phyloP scores from a whole-genome alignment of 2,329 filamentous ascomycete species.

The Aquanectria penicillioides region DNA sequence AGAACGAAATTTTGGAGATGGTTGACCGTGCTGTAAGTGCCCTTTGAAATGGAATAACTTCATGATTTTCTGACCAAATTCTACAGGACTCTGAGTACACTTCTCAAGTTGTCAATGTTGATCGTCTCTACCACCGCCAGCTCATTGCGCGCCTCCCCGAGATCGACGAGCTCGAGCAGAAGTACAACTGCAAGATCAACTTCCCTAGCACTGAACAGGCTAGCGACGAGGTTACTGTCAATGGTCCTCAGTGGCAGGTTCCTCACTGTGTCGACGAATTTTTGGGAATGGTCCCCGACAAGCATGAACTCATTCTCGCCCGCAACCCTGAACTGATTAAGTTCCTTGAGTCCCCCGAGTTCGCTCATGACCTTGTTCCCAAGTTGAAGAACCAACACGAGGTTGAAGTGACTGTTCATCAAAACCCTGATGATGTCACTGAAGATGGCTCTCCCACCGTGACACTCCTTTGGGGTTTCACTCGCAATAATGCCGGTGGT shows the following conservation, averaged over 20 bases:
- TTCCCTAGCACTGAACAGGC: conserved; percentile 98
- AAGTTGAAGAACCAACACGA: conserved; percentile 94
- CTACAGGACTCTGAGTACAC: conserved; percentile 92
- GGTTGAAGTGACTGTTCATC: conserved; percentile 82
- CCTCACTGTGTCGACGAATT: conserved; percentile 97
- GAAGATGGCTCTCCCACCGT: conserved; percentile 68
- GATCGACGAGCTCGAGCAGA: conserved; percentile 96
- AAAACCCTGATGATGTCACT: conserved; percentile 67
- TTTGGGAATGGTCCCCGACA: conserved; percentile 96
- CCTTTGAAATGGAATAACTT: background rate
- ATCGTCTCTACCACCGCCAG: conserved; percentile 94
- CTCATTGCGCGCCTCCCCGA: conserved; percentile 88
- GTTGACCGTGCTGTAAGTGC: conserved; percentile 86
- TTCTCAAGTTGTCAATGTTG: conserved; percentile 90
- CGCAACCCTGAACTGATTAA: conserved; percentile 79
- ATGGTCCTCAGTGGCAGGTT: conserved; percentile 97
- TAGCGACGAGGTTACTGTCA: conserved; percentile 94
- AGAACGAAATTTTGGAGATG: conserved; percentile 99
- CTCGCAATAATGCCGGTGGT: conserved; percentile 95
- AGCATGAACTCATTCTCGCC: conserved; percentile 88
- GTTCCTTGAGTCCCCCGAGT: conserved; percentile 84
- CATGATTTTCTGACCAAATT: background rate
- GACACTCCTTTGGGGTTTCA: conserved; percentile 82
- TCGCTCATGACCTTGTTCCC: conserved; percentile 79
- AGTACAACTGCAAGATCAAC: conserved; percentile 99